Base-by-base conservation (phyloP, 352 stramenopile genomes). In the Globisporangium ultimum region DNA sequence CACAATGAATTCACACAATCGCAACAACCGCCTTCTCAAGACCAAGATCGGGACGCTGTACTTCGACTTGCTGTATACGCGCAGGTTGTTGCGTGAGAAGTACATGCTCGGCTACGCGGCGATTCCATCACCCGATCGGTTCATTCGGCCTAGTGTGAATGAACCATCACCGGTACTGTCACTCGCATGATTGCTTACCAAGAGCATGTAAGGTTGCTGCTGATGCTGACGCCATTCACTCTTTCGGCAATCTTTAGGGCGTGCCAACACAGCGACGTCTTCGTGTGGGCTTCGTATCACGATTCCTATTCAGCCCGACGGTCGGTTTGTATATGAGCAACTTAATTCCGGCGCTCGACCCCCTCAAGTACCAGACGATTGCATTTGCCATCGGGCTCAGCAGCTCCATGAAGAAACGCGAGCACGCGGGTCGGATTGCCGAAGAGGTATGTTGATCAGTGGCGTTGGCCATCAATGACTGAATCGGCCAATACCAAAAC, bases 11-110 rank as follows among this genome's bases (percentile, higher is more conserved):
- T 57, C 74, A 0, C 82, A 91, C 68, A 84, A 89, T 55, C 63
- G 70, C 59, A 91, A 88, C 64, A 91, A 89, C 54, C 70, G 78
- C 46, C 54, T 75, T n/a, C 69, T 91, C 36, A 88, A 87, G 46
- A 46, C 46, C 12, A 70, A 72, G 45, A 60, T 89, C 18, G 78
- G 66, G 0, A 51, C 57, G n/a, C 68, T 91, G 58, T 91, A 91
- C 52, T 61, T 68, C 48, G 58, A 71, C 17, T 58, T 89, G 10
- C 63, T 87, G 14, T 67, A 86, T 36, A 28, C 67, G 11, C 58
- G 64, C 5, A 48, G 71, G 4, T 55, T 79, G 48, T 58, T 89
- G 13, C 58, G 50, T 12, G 71, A 72, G 63, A 63, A 63, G 38
- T 86, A 71, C 61, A 65, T 75, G 36, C 66, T 69, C 34, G 84